Base-by-base conservation (phyloP, 768 basidiomycete species). In the Favolaschia claudopus region DNA sequence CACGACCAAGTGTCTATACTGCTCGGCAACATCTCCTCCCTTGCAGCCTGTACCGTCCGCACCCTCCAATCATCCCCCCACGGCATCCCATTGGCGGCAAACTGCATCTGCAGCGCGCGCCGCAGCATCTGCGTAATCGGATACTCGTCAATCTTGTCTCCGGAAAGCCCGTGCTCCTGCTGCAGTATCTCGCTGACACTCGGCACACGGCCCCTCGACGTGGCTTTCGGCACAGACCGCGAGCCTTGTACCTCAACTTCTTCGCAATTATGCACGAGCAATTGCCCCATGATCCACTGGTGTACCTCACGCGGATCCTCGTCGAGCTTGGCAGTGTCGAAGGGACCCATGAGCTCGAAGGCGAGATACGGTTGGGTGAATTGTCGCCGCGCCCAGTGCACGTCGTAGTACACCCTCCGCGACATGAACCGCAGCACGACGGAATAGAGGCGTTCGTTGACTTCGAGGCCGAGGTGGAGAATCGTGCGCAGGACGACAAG, bases 381-480 rank as follows among this genome's bases (percentile, higher is more conserved):
- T 25, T 24, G 31, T 42, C 28, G 37, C 25, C 45, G 58, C 14
- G 55, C 33, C 32, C 29, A 28, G 20, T 46, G 24, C 36, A 64
- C 54, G 49, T 60, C 58, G 42, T 60, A 64, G 45, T 53, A 60
- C 7, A 57, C 46, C 42, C 44, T 43, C 9, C 58, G 54, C 42
- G 63, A 32, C 40, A 85, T 62, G 50, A 72, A 75, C 6, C 76
- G 73, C 29, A 82, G 12, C 29, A 82, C 72, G 15, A 75, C 69
- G 36, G 71, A 72, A 59, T 83, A 85, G 2, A 76, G 77, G 38
- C 69, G 71, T 7, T 74, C 62, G 29, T 74, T 76, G 13, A 78
- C 65, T 1, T 63, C 62, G 13, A 80, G 65, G 2, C 69, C 66
- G 31, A 76, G 68, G 0, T 57, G 45, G 15, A 43, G 34, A 52